Evolutionary conservation across 2,329 filamentous ascomycete genomes (phyloP).

Genomic region (Colletotrichum kahawae): DNA sequence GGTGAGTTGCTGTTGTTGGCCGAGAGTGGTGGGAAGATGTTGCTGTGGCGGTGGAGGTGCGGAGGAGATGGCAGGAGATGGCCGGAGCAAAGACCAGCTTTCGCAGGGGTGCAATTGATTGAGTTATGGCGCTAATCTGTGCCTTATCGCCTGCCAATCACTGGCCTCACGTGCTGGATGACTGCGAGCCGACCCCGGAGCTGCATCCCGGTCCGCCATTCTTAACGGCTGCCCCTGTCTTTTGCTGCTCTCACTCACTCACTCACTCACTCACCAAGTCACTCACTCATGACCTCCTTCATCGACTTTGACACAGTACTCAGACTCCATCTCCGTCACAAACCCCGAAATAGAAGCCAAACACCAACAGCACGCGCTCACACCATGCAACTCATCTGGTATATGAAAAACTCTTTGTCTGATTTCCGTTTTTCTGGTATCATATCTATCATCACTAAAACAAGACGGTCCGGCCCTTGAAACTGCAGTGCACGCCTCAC

Average conservation of each 20-base stretch:
- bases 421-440: conserved; percentile 1
- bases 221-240: neutral
- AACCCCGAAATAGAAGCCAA: neutral
- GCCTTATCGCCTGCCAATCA: conserved; percentile 23
- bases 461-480: neutral
- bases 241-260: neutral
- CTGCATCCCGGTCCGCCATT: neutral
- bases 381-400: neutral
- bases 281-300: neutral
- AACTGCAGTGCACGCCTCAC: neutral
- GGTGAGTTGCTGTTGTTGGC: conserved; percentile 15
- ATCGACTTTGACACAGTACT: neutral
- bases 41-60: neutral
- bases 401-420: neutral
- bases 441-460: conserved; percentile 1
- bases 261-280: neutral
- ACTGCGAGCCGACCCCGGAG: neutral
- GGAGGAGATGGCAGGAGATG: neutral
- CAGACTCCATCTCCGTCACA: neutral
- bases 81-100: neutral
- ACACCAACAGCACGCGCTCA: neutral
- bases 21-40: neutral
- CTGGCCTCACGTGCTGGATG: conserved; percentile 12
- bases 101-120: neutral
- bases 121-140: conserved; percentile 5